Evolutionary conservation across 345 rosid genomes (phyloP).

Genomic region (Toxicodendron radicans): DNA sequence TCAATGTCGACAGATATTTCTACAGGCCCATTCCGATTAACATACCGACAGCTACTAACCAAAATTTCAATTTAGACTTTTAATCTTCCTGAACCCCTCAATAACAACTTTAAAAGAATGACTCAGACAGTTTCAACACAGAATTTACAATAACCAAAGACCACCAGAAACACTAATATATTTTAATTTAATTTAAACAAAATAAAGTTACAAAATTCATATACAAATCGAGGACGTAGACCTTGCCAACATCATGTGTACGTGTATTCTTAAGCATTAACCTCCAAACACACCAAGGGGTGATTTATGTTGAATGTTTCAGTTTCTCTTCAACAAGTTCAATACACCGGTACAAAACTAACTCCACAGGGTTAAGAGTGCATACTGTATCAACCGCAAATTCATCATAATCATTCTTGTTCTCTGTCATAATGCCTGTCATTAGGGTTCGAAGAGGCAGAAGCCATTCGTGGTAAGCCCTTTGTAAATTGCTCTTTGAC

Average conservation of each 20-base stretch:
- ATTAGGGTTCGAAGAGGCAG: conserved; percentile 72
- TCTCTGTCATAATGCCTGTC: conserved; percentile 46
- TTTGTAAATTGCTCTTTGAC: conserved; percentile 54
- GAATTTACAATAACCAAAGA: background rate
- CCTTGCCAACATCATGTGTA: background rate
- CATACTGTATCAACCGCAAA: conserved; percentile 32
- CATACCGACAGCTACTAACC: no score
- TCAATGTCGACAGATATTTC: no score
- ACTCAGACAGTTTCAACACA: background rate
- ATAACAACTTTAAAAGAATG: no score
- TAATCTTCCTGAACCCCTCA: no score
- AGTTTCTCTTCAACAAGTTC: conserved; percentile 81
- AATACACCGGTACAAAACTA: conserved; percentile 77
- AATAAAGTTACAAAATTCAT: background rate
- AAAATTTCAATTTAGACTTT: no score
- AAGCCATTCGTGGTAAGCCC: conserved; percentile 76
- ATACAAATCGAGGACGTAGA: background rate
- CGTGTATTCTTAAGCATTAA: background rate
- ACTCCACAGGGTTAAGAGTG: conserved; percentile 61
- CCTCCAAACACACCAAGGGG: background rate
- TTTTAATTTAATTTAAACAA: no score
- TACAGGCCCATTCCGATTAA: no score
- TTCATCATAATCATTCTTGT: conserved; percentile 41
- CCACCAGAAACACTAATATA: background rate
- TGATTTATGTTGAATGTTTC: conserved; percentile 19